These are phyloP conservation scores for Pseudozyma tsukubaensis DNA, from an alignment of 1,284 basidiomycete genomes.

Conservation along the genomic window DNA sequence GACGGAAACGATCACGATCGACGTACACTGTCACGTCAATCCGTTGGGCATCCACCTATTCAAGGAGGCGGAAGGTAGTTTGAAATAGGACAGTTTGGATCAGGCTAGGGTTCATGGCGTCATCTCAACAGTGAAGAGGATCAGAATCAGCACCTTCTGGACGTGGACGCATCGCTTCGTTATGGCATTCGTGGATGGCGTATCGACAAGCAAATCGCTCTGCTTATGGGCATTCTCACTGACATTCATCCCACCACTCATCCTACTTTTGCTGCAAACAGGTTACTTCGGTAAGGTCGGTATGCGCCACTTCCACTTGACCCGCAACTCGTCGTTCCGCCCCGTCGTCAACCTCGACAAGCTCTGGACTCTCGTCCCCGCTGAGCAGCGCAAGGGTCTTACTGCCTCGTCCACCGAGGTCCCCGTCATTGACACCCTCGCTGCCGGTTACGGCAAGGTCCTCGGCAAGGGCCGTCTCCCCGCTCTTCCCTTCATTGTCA, in stretches of 20 bases:
- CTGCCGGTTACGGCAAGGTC: conserved; percentile 68
- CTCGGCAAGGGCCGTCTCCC: conserved; percentile 68
- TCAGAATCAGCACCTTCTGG: no score
- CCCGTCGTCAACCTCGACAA: conserved; percentile 85
- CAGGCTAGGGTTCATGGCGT: no score
- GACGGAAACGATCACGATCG: no score
- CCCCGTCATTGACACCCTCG: conserved; percentile 68
- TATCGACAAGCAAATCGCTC: background rate
- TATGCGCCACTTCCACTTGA: conserved; percentile 98
- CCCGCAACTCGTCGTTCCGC: conserved; percentile 88
- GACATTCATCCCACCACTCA: conserved; percentile 5
- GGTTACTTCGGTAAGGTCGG: conserved; percentile 96
- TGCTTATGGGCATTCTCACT: conserved; percentile 1
- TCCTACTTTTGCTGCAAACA: conserved; percentile 31
- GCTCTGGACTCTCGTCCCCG: conserved; percentile 68
- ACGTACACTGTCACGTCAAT: no score
- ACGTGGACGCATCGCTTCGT: no score
- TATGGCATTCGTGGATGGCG: background rate
- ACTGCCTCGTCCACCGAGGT: conserved; percentile 63
- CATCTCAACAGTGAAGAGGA: no score
- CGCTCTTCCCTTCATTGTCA: conserved; percentile 66
- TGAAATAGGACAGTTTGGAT: no score
- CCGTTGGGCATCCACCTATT: no score
- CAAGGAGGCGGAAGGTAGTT: no score
- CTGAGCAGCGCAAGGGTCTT: conserved; percentile 64